Evolutionary conservation across 169 alveolate species (phyloP).

Genomic region (Cryptosporidium sp.): DNA sequence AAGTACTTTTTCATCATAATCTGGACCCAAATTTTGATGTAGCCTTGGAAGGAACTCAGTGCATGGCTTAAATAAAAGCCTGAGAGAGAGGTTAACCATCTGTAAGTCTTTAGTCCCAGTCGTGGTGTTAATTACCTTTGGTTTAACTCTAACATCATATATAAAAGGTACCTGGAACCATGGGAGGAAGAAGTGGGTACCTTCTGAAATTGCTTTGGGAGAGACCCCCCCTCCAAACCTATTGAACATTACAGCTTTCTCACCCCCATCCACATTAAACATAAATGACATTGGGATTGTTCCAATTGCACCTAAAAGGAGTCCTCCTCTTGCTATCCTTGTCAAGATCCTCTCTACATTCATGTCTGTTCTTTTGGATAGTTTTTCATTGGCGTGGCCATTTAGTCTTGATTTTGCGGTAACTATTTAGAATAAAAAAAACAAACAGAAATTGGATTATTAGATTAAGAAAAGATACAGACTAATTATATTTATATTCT

Average conservation of each 20-base stretch:
- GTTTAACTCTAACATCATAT: constrained; percentile 91
- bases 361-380: background rate
- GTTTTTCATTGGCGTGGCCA: background rate
- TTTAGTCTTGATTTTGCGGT: background rate
- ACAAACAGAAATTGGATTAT: constrained; percentile 81
- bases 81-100: constrained; percentile 93
- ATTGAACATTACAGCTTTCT: constrained; percentile 94
- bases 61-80: constrained; percentile 93
- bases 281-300: constrained; percentile 86
- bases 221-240: constrained; percentile 93
- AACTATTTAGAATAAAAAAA: background rate
- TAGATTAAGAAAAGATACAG: constrained; percentile 86
- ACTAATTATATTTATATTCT: constrained; percentile 86
- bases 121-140: constrained; percentile 93
- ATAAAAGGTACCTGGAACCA: constrained; percentile 91
- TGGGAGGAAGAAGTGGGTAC: constrained; percentile 93
- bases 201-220: constrained; percentile 90
- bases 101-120: constrained; percentile 95
- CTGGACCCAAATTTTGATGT: constrained; percentile 95
- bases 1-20: constrained; percentile 95
- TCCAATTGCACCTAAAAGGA: constrained; percentile 84
- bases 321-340: constrained; percentile 83
- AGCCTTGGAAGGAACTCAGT: constrained; percentile 90
- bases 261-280: constrained; percentile 95
- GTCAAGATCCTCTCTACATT: constrained; percentile 82